Conservation (phyloP, 192 early-diverging fungal species). For the Rhizoclosmatium globosum region DNA sequence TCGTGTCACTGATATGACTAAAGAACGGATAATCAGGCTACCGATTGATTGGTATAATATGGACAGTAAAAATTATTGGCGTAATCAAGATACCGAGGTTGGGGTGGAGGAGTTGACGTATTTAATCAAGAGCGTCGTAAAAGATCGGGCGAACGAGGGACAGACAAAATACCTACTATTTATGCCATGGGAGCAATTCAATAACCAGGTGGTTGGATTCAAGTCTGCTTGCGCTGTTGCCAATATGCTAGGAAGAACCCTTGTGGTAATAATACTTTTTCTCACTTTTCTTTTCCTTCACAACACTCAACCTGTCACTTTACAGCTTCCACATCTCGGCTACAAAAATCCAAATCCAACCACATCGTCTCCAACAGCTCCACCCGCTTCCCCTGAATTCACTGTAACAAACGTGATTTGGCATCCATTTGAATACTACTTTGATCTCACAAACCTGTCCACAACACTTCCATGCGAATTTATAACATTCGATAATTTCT, state of each 20-base stretch:
- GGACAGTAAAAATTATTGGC: slow-evolving; percentile 54
- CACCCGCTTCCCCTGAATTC: slow-evolving; percentile 28
- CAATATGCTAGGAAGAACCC: slow-evolving; percentile 39
- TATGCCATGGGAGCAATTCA: slow-evolving; percentile 54
- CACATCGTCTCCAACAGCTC: slow-evolving; percentile 7
- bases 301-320: not conserved
- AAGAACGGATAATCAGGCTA: slow-evolving; percentile 26
- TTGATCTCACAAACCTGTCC: slow-evolving; percentile 31
- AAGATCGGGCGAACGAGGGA: not conserved
- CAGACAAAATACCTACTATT: slow-evolving; percentile 45
- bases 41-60: slow-evolving; percentile 56
- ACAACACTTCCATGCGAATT: slow-evolving; percentile 38
- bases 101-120: slow-evolving; percentile 27
- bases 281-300: not conserved
- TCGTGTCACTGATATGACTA: slow-evolving; percentile 30
- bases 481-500: slow-evolving; percentile 46
- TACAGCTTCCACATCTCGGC: slow-evolving; percentile 42
- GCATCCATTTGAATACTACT: slow-evolving; percentile 47
- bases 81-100: slow-evolving; percentile 48
- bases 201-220: slow-evolving; percentile 51
- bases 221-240: slow-evolving; percentile 53
- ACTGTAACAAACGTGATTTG: slow-evolving; percentile 34
- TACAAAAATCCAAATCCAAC: slow-evolving; percentile 34
- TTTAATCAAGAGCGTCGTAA: slow-evolving; percentile 22
- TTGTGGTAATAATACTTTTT: slow-evolving; percentile 24